Percentiles rank a stretch among this genome's conserved stretches.
These are phyloP conservation scores for Saccharomyces pastorianus DNA, from an alignment of 1,139 yeast species.

Conservation along the genomic window DNA sequence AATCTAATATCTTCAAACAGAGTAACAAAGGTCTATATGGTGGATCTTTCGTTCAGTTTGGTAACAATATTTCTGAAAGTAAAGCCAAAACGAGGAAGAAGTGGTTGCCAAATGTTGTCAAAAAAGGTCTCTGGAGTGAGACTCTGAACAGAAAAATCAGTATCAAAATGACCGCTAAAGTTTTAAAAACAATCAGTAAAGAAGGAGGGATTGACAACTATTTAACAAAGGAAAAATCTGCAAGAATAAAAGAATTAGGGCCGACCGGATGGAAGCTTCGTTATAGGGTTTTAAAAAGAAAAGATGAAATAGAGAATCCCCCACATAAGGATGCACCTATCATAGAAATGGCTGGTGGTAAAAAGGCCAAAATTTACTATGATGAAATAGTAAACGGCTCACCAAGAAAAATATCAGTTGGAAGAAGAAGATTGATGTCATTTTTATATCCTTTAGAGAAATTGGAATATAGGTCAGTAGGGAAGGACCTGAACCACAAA, in stretches of 20 bases:
- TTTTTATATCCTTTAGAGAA: conserved; percentile 46
- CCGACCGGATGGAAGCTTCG: conserved; percentile 85
- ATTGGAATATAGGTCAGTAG: conserved; percentile 39
- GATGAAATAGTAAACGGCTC: conserved; percentile 39
- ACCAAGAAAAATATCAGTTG: conserved; percentile 47
- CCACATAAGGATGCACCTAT: conserved; percentile 29
- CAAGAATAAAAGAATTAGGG: conserved; percentile 86
- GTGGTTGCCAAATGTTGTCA: conserved; percentile 76
- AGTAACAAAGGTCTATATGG: conserved; percentile 86
- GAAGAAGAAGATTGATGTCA: conserved; percentile 54
- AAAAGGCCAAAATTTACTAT: conserved; percentile 41
- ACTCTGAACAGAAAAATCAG: conserved; percentile 48
- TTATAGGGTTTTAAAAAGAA: conserved; percentile 51
- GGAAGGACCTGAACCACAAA: conserved; percentile 39
- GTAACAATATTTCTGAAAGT: conserved; percentile 72
- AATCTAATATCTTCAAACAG: conserved; percentile 68
- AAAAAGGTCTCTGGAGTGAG: conserved; percentile 77
- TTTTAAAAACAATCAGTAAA: conserved; percentile 73
- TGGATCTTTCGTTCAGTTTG: conserved; percentile 72
- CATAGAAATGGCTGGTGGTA: conserved; percentile 33
- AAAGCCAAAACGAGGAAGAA: conserved; percentile 66
- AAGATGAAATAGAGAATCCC: conserved; percentile 27
- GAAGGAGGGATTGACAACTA: conserved; percentile 94
- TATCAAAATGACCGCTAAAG: conserved; percentile 69
- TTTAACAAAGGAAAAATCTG: conserved; percentile 75